These are phyloP conservation scores for Fusarium stilboides DNA, from an alignment of 2,329 filamentous ascomycete species.

Conservation along the genomic window DNA sequence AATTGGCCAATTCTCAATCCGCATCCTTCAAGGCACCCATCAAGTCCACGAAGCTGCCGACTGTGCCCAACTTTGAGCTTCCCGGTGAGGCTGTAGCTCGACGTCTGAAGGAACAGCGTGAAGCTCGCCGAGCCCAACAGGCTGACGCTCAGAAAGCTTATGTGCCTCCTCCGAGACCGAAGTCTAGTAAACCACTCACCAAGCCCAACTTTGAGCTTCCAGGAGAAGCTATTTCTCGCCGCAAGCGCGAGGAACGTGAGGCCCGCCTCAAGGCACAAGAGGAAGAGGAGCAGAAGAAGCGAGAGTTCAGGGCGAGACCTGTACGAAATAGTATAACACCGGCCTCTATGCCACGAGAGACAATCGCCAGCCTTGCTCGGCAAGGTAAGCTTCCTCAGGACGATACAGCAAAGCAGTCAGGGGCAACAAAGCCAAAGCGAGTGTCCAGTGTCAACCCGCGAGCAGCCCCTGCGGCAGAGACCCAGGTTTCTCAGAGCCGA, in stretches of 20 bases:
- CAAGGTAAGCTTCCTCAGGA: conserved; percentile 60
- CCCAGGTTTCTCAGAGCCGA: conserved; percentile 41
- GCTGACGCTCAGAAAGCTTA: conserved; percentile 54
- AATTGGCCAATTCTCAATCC: conserved; percentile 35
- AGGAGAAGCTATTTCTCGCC: conserved; percentile 71
- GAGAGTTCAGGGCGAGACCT: conserved; percentile 76
- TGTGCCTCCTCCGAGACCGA: conserved; percentile 62
- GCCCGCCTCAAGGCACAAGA: conserved; percentile 69
- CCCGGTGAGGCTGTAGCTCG: conserved; percentile 74
- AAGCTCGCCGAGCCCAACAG: conserved; percentile 64
- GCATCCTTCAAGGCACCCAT: conserved; percentile 59
- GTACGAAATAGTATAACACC: conserved; percentile 62
- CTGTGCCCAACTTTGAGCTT: conserved; percentile 72
- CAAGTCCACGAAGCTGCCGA: conserved; percentile 70
- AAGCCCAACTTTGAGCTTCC: conserved; percentile 74
- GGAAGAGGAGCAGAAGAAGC: conserved; percentile 71
- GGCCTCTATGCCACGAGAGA: conserved; percentile 67
- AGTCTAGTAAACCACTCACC: conserved; percentile 67
- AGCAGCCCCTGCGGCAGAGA: conserved; percentile 12
- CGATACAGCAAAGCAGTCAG: conserved; percentile 36
- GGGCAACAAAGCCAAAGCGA: conserved; percentile 45
- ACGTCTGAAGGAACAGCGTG: conserved; percentile 70
- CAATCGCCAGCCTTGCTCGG: conserved; percentile 70
- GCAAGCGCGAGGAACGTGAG: conserved; percentile 70
- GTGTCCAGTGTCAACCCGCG: conserved; percentile 42